Base-by-base conservation (phyloP, 495 filamentous ascomycete genomes). In the Hypoxylon fuscum region DNA sequence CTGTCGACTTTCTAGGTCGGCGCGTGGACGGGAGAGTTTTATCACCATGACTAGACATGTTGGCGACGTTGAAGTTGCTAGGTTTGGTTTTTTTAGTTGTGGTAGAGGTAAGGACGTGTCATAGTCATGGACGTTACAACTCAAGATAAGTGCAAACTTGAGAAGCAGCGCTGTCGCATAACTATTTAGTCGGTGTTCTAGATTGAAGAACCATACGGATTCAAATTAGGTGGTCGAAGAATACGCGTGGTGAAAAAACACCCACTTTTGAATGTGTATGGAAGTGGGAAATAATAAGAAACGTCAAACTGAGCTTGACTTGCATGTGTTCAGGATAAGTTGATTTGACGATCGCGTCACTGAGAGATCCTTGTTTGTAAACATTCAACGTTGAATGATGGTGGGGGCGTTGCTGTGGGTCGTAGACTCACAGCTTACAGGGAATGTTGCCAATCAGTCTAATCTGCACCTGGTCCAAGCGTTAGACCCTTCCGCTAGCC, bases 1-100 rank as follows among this genome's bases (percentile, higher is more conserved):
- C 89, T 54, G 93, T 87, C 7, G 91, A 95, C 72, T 92, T 92
- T 67, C 92, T 87, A 69, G 88, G 81, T 68, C 88, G 87, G 17
- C 83, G 81, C 57, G 82, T 79, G 43, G 80, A 75, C 45, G 81
- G 82, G 17, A 81, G 55, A 7, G 81, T 82, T 17, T 68, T 62
- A 50, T 85, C 80, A 20, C 68, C 68, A 46, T 74, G 76, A 31
- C 75, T 69, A 57, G 81, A 68, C 81, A 83, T 84, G n/a, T 51
- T 70, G 59, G 35, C 32, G 31, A 27, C n/a, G 46, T 40, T 25
- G n/a, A 44, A 22, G 10, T n/a, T 57, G 27, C 12, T 45, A 20
- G n/a, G n/a, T n/a, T n/a, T 10, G 37, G 23, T 50, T 49, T n/a
- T 23, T 2, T 45, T 20, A 41, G 34, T 22, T 58, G 1, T 50